Evolutionary conservation across 257 asterid species (phyloP).

Genomic region (Nicotiana obtusifolia): DNA sequence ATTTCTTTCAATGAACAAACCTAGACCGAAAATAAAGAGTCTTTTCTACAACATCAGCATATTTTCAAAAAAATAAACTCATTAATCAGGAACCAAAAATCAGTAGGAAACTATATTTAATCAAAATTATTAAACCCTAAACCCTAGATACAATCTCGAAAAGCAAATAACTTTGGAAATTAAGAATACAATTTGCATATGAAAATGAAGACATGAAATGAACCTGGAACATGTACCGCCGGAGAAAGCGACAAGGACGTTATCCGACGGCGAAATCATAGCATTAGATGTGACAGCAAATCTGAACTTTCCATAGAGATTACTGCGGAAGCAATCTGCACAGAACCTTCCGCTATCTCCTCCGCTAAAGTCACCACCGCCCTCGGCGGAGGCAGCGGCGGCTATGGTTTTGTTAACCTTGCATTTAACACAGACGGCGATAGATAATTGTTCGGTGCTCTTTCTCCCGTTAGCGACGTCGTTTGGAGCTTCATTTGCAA

Average conservation of each 20-base stretch:
- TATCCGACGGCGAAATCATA: conserved; percentile 79
- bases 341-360: conserved; percentile 64
- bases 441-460: neutral
- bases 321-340: conserved; percentile 63
- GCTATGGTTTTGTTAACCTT: conserved; percentile 48
- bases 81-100: neutral
- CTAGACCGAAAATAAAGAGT: neutral
- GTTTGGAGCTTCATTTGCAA: conserved; percentile 10
- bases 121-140: neutral
- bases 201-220: neutral
- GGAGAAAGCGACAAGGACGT: conserved; percentile 83
- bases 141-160: neutral
- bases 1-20: neutral
- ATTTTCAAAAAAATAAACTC: neutral
- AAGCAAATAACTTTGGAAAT: neutral
- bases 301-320: conserved; percentile 76
- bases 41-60: neutral
- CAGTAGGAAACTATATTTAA: neutral
- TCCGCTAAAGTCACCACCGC: conserved; percentile 19
- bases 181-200: neutral
- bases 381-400: conserved; percentile 30
- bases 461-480: conserved; percentile 21
- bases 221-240: conserved; percentile 92
- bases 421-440: conserved; percentile 60
- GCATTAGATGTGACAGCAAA: conserved; percentile 76